Conservation (phyloP, 2,329 filamentous ascomycete genomes). For the Colletotrichum somersetense region DNA sequence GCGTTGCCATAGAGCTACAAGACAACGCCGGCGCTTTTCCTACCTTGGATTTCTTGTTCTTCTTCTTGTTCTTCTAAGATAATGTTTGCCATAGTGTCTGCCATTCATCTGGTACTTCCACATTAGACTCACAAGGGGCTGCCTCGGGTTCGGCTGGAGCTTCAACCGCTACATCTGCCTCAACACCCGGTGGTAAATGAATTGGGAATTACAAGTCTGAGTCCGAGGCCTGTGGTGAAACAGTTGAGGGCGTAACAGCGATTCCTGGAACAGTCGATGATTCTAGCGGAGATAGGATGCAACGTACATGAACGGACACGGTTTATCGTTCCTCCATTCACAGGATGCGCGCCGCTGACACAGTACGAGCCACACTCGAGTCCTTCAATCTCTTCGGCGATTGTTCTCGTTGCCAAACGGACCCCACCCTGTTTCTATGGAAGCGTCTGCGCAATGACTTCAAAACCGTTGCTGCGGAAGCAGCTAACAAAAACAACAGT, state of each 20-base stretch:
- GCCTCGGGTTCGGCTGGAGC: not conserved
- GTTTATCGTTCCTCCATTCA: too few relatives aligned
- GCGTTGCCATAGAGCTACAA: not conserved
- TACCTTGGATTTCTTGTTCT: slow-evolving; percentile 7
- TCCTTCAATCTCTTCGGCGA: too few relatives aligned
- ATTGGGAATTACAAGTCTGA: too few relatives aligned
- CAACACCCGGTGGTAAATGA: not conserved
- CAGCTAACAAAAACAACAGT: too few relatives aligned
- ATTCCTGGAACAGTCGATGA: not conserved
- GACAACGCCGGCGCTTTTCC: not conserved
- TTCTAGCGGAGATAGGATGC: not conserved
- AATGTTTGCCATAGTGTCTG: not conserved
- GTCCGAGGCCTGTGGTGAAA: not conserved
- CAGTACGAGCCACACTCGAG: too few relatives aligned
- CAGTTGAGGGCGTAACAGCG: not conserved
- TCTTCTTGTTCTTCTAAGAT: slow-evolving; percentile 13
- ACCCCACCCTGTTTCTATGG: too few relatives aligned
- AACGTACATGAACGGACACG: too few relatives aligned
- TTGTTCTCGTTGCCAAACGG: too few relatives aligned
- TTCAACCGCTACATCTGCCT: not conserved
- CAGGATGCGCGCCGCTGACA: too few relatives aligned
- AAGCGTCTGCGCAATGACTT: too few relatives aligned
- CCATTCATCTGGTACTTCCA: not conserved
- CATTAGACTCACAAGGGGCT: not conserved
- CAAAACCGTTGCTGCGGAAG: too few relatives aligned